Base-by-base conservation (phyloP, 73 alveolate species). In the Urostyla sp. region DNA sequence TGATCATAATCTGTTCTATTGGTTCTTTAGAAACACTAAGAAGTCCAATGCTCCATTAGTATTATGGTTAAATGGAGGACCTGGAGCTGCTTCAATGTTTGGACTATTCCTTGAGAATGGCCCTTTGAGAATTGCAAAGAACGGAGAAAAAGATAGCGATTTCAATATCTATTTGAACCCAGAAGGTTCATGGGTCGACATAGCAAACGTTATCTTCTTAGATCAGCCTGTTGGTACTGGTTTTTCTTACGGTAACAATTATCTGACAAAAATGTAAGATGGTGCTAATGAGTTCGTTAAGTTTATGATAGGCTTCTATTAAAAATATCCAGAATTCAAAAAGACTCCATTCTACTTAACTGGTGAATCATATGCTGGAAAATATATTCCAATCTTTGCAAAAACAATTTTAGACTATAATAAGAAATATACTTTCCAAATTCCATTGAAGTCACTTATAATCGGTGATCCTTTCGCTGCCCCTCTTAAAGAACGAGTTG, bases 11-110 rank as follows among this genome's bases (percentile, higher is more conserved):
- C 60, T 73, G 3, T 84, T 84, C 67, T 84, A 84, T 59, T 84
- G 92, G 92, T 69, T 72, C 76, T 84, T 84, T 27, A 84, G 76
- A 58, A 48, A 84, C 46, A 60, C 54, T 5, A 31, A 57, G 28
- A 26, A 20, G 44, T 44, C 74, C 1, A 34, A 58, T 54, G 77
- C 82, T 23, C 98, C 98, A 13, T 53, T 95, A 26, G 80, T 95
- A 40, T 54, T 95, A 16, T 95, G 99, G 98, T 55, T 95, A 78
- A 86, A 94, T 75, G 99, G 99, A 20, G 99, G 99, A 8, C 98
- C 99, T 8, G 99, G 99, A 20, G 89, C 98, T 44, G 63, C 96
- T 35, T 80, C 96, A 32, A 63, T 90, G 75, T 66, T 85, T 72
- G 99, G 99, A n/a, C 87, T 88, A 38, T 90, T 94, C 80, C 80